Percentiles rank a stretch among this genome's conserved stretches.
These are phyloP conservation scores for Silene uniflora DNA, from an alignment of 148 eudicot genomes.

Conservation along the genomic window DNA sequence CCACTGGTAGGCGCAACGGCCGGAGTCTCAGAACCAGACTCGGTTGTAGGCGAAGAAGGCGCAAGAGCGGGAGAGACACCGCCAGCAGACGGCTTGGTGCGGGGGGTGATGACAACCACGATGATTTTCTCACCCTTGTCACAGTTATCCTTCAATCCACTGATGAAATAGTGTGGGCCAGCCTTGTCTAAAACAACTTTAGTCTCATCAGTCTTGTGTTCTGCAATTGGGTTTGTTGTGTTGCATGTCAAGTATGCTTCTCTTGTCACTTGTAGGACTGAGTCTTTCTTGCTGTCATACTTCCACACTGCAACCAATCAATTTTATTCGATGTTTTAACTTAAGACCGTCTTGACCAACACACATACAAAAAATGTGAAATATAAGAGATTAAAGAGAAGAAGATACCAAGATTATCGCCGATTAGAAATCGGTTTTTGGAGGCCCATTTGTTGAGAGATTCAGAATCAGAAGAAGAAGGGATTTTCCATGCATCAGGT, in stretches of 20 bases:
- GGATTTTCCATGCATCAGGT: constrained; percentile 51
- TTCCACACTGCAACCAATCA: constrained; percentile 61
- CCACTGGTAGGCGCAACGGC: constrained; percentile 54
- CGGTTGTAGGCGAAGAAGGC: constrained; percentile 31
- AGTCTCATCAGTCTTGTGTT: constrained; percentile 45
- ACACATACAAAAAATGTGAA: too few species aligned
- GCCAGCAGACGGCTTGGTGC: background rate
- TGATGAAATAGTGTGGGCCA: constrained; percentile 68
- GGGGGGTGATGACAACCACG: constrained; percentile 57
- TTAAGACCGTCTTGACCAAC: too few species aligned
- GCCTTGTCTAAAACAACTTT: constrained; percentile 39
- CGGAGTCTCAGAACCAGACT: constrained; percentile 29
- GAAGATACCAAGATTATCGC: constrained; percentile 54
- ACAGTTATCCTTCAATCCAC: constrained; percentile 55
- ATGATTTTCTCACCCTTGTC: constrained; percentile 67
- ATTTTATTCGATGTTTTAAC: too few species aligned
- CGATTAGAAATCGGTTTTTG: constrained; percentile 42
- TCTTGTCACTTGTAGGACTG: constrained; percentile 58
- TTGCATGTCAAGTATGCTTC: constrained; percentile 57
- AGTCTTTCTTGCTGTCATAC: constrained; percentile 46
- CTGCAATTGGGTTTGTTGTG: constrained; percentile 50
- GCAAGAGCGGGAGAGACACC: constrained; percentile 43
- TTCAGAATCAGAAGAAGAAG: constrained; percentile 52
- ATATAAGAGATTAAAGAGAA: background rate
- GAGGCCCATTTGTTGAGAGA: constrained; percentile 67